Evolutionary conservation across 2,329 filamentous ascomycete species (phyloP), one percentile per base, ranked within the genome.

Genomic region (Fusarium staphyleae): DNA sequence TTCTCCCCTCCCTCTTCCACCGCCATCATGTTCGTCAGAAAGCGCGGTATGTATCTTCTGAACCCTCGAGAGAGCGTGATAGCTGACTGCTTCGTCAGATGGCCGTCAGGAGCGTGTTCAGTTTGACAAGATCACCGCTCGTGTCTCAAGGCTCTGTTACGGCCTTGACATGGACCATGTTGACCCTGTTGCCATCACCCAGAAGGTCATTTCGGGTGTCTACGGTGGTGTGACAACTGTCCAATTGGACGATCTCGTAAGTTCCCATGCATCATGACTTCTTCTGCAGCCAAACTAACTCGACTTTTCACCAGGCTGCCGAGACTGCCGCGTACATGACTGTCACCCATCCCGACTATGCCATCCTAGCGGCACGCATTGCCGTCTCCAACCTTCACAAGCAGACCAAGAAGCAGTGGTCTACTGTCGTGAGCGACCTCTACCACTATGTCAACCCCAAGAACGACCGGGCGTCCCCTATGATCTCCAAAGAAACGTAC

Each of bases 281-380:
- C 35, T 48, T 12, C 26, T 52, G 6, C 48, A 42, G n/a, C 26
- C 24, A 10, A 24, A 33, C 43, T 62, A 48, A 59, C 40, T 19
- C 19, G 22, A 24, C 16, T 15, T 53, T 12, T 41, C 34, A 8
- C 58, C 69, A 98, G 93, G 95, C 95, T 72, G 95, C 95, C 69
- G 95, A 99, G 81, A 99, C 95, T 69, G 95, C 95, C 69, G 95
- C 95, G 52, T 99, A 99, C 82, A 99, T 99, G 95, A 99, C 95
- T 57, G 93, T 97, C 68, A 99, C 93, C 60, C 95, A 99, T 76
- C 95, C 95, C 70, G 95, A 99, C 80, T 99, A 99, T 75, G 95
- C 95, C 74, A 96, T 98, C 73, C 91, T 99, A 54, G 95, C 95
- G 63, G 95, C 95, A 65, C 93, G 95, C 78, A 98, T 99, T 72